These are phyloP conservation scores for Colletotrichum tofieldiae DNA, from an alignment of 2,329 filamentous ascomycete genomes.

Conservation along the genomic window DNA sequence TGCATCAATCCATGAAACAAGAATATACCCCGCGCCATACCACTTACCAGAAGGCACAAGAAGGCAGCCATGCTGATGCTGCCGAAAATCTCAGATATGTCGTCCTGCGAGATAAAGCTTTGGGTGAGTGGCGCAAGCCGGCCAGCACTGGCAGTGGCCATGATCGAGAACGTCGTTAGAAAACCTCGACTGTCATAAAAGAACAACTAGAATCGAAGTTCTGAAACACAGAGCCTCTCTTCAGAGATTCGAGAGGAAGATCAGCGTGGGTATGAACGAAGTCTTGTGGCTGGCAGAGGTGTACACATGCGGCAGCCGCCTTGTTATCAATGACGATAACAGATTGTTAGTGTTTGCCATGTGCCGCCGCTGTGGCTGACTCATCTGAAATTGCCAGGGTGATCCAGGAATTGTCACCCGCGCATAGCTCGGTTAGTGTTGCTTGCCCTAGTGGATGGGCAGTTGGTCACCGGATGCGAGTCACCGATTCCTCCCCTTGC, in stretches of 20 bases:
- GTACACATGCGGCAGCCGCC: no score
- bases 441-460: background rate
- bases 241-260: background rate
- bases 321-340: slow-evolving; percentile 24
- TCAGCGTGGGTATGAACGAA: background rate
- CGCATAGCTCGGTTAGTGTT: slow-evolving; percentile 1
- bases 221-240: no score
- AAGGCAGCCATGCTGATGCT: slow-evolving; percentile 40
- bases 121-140: background rate
- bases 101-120: background rate
- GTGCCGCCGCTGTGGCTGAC: slow-evolving; percentile 10
- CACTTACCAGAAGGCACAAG: slow-evolving; percentile 29
- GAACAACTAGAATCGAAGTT: background rate
- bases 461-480: slow-evolving; percentile 1
- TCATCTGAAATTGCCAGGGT: slow-evolving; percentile 4
- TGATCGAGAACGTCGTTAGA: background rate
- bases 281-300: no score
- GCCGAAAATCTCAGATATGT: slow-evolving; percentile 35
- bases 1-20: background rate
- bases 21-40: no score
- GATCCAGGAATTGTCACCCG: background rate
- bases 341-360: background rate
- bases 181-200: background rate
- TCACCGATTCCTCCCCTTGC: background rate
- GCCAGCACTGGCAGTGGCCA: background rate